These are phyloP conservation scores for Solanum chiquidenum DNA, from an alignment of 257 asterid species.

Conservation along the genomic window DNA sequence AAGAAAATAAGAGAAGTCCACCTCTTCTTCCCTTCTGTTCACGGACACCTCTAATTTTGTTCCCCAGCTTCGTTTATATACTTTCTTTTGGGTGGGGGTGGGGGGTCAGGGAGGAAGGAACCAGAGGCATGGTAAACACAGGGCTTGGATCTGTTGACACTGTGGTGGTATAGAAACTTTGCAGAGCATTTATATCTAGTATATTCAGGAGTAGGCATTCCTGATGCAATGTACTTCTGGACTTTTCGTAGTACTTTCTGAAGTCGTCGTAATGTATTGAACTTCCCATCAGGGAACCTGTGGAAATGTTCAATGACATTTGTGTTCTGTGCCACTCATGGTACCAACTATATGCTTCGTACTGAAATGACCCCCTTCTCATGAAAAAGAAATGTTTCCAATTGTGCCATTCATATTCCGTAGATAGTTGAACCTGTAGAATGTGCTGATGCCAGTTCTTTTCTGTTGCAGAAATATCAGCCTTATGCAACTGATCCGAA, in stretches of 20 bases:
- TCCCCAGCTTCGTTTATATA: neutral
- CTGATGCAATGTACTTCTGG: neutral
- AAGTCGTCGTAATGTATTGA: neutral
- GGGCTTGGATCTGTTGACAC: neutral
- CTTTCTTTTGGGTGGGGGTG: neutral
- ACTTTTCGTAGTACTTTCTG: neutral
- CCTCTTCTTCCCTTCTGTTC: neutral
- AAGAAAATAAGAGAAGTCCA: neutral
- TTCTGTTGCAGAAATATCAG: slow-evolving; percentile 58
- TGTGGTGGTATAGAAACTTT: neutral
- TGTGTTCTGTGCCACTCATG: neutral
- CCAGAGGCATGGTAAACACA: neutral
- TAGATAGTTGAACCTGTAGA: neutral
- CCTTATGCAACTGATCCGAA: slow-evolving; percentile 80
- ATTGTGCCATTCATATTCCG: neutral
- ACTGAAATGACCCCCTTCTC: neutral
- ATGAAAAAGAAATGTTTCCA: neutral
- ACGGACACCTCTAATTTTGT: neutral
- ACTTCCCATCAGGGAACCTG: neutral
- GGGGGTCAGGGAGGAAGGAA: neutral
- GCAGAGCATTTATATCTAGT: neutral
- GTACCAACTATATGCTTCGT: neutral
- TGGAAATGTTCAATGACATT: neutral
- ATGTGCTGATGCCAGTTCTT: slow-evolving; percentile 1
- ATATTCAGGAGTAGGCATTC: neutral